phyloP scores from a whole-genome alignment of 2,329 filamentous ascomycete species.

The Fusarium sacchari region DNA sequence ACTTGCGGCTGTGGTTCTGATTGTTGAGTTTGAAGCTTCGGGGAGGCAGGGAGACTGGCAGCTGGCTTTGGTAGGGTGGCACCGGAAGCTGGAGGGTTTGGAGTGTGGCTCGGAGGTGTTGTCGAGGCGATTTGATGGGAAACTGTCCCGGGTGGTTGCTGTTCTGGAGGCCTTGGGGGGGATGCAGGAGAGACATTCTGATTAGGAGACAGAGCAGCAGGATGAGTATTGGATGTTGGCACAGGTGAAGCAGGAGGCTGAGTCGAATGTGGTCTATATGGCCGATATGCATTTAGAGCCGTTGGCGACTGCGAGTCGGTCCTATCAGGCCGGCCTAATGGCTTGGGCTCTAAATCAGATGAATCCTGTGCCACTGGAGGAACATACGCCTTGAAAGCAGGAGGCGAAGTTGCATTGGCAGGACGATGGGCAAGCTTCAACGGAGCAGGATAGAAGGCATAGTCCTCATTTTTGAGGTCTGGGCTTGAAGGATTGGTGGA shows the following conservation, averaged over 20 bases:
- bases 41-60: slow-evolving; percentile 16
- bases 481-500: slow-evolving; percentile 18
- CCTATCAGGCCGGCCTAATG: slow-evolving; percentile 8
- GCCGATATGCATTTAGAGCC: slow-evolving; percentile 42
- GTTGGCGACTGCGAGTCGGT: slow-evolving; percentile 37
- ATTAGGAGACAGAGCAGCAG: slow-evolving; percentile 12
- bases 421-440: slow-evolving; percentile 42
- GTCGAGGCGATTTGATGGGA: slow-evolving; percentile 40
- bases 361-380: slow-evolving; percentile 36
- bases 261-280: slow-evolving; percentile 43
- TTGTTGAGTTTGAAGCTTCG: slow-evolving; percentile 6
- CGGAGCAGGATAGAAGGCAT: slow-evolving; percentile 42
- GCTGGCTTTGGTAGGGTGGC: slow-evolving; percentile 11
- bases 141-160: slow-evolving; percentile 24
- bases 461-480: slow-evolving; percentile 6
- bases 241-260: slow-evolving; percentile 9
- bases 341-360: slow-evolving; percentile 18
- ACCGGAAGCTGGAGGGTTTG: background rate
- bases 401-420: slow-evolving; percentile 31
- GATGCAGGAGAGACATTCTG: slow-evolving; percentile 6
- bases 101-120: background rate
- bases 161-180: slow-evolving; percentile 8
- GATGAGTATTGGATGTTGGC: background rate
- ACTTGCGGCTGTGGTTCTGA: slow-evolving; percentile 5
- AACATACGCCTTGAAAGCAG: slow-evolving; percentile 44